phyloP scores from a whole-genome alignment of 1,284 basidiomycete genomes.

The Fomitopsis palustris region DNA sequence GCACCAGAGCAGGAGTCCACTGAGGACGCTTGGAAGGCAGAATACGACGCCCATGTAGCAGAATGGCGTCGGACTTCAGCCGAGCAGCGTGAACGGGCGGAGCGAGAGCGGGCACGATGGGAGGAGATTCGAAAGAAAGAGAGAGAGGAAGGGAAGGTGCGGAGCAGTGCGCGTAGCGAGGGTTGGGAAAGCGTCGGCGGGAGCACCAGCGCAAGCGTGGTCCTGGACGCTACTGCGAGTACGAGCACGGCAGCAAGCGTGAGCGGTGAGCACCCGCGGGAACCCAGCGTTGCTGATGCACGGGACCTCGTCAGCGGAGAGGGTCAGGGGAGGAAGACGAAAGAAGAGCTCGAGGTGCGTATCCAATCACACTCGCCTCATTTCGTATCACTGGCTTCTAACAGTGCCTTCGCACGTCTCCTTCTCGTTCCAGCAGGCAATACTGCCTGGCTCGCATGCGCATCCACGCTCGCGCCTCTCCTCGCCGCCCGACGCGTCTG shows the following conservation, averaged over 20 bases:
- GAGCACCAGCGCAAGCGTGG: constrained; percentile 25
- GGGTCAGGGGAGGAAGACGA: constrained; percentile 31
- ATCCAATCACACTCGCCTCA: neutral
- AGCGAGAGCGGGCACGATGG: constrained; percentile 69
- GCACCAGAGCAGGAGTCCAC: constrained; percentile 16
- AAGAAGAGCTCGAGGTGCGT: constrained; percentile 24
- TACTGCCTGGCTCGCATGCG: constrained; percentile 15
- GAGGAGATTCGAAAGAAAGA: constrained; percentile 51
- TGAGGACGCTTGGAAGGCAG: constrained; percentile 49
- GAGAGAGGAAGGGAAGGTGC: constrained; percentile 25
- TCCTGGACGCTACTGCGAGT: constrained; percentile 17
- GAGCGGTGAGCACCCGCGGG: constrained; percentile 1
- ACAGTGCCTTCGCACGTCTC: neutral
- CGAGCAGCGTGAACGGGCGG: constrained; percentile 71
- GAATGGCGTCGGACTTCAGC: constrained; percentile 75
- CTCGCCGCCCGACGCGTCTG: constrained; percentile 35
- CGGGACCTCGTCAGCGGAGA: constrained; percentile 45
- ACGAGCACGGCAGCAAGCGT: constrained; percentile 18
- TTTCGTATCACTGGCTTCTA: constrained; percentile 1
- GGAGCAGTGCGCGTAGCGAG: constrained; percentile 31
- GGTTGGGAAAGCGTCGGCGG: constrained; percentile 51
- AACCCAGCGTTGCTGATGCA: constrained; percentile 37
- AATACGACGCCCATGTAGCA: constrained; percentile 67
- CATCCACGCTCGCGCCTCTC: constrained; percentile 16
- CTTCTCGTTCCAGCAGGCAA: constrained; percentile 12